A percentile compares a stretch with the other conserved stretches of the same genome.
Evolutionary conservation across 805 yeast species (phyloP).

Genomic region (Torulaspora gathmanii): DNA sequence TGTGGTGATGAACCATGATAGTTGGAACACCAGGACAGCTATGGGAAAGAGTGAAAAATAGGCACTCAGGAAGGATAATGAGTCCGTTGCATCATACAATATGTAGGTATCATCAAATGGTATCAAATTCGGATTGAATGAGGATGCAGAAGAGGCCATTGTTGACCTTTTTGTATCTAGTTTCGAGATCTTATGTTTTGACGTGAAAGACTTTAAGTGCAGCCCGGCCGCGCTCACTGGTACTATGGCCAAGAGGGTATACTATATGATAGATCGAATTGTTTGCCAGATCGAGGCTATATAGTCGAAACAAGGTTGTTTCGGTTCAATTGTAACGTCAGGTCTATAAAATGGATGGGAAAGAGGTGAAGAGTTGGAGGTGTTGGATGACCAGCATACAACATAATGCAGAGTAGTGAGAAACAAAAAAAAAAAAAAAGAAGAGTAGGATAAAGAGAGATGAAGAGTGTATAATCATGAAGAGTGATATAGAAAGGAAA

Average conservation of each 20-base stretch:
- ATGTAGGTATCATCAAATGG: constrained; percentile 88
- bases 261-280: background rate
- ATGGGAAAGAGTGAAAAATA: constrained; percentile 79
- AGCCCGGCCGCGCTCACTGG: background rate
- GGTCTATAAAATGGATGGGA: constrained; percentile 1
- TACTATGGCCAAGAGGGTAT: background rate
- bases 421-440: constrained; percentile 11
- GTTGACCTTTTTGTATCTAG: background rate
- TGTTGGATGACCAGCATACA: constrained; percentile 11
- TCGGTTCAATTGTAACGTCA: background rate
- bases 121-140: constrained; percentile 28
- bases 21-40: constrained; percentile 66
- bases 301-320: background rate
- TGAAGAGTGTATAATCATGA: constrained; percentile 13
- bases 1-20: constrained; percentile 76
- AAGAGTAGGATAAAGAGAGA: constrained; percentile 10
- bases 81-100: constrained; percentile 64
- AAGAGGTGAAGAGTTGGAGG: background rate
- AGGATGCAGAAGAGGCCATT: constrained; percentile 8
- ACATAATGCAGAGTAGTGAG: constrained; percentile 12
- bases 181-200: background rate
- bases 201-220: background rate
- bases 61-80: constrained; percentile 57
- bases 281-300: background rate
- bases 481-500: constrained; percentile 10